These are phyloP conservation scores for Tylopilus vinaceipallidus DNA, from an alignment of 768 basidiomycete species.

Conservation along the genomic window DNA sequence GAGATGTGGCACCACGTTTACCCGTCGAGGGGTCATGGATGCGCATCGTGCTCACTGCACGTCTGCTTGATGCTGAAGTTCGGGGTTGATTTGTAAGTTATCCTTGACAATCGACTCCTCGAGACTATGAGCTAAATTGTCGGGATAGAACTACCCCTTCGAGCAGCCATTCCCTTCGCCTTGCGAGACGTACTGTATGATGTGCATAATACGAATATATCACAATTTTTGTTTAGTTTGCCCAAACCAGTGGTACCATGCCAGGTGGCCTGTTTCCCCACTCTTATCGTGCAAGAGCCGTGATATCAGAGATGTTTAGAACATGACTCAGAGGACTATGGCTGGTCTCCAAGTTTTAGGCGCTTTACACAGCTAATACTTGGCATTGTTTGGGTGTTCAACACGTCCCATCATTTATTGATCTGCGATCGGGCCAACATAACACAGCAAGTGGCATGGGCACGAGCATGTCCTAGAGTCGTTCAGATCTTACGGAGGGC, in stretches of 20 bases:
- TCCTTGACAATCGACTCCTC: not conserved
- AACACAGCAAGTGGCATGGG: conserved; percentile 14
- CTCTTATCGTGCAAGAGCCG: no score
- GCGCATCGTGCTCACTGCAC: conserved; percentile 13
- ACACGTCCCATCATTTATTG: not conserved
- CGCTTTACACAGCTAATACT: conserved; percentile 2
- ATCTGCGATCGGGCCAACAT: not conserved
- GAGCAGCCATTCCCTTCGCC: not conserved
- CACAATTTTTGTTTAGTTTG: not conserved
- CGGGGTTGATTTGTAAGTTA: conserved; percentile 1
- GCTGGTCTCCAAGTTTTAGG: conserved; percentile 1
- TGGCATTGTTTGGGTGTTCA: not conserved
- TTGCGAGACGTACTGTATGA: not conserved
- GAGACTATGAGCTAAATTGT: not conserved
- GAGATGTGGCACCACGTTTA: conserved; percentile 15
- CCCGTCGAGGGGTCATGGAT: conserved; percentile 19
- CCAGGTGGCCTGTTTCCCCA: no score
- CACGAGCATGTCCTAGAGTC: no score
- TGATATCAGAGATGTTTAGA: no score
- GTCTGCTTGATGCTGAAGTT: not conserved
- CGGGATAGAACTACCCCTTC: not conserved
- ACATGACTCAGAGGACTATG: not conserved
- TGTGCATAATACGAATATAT: not conserved
- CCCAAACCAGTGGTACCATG: not conserved
- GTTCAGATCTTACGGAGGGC: no score